Evolutionary conservation across 768 basidiomycete genomes (phyloP).

Genomic region (Xerocomellus chrysenteron): DNA sequence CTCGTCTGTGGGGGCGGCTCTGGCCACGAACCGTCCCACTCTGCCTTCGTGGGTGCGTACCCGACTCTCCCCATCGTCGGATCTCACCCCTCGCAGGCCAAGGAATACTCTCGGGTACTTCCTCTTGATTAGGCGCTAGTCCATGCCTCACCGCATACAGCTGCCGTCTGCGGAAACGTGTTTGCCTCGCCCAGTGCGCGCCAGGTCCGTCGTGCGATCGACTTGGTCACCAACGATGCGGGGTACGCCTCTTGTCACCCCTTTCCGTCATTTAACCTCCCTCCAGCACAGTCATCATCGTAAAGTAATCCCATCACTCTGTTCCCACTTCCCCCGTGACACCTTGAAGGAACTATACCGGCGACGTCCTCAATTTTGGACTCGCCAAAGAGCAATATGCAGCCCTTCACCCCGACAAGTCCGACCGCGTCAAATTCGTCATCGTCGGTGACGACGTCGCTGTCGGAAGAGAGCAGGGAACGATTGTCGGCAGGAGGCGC

Average conservation of each 20-base stretch:
- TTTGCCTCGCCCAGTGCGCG: slow-evolving; percentile 89
- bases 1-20: slow-evolving; percentile 83
- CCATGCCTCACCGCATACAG: slow-evolving; percentile 26
- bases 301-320: slow-evolving; percentile 52
- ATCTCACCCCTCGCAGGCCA: slow-evolving; percentile 43
- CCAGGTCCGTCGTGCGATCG: slow-evolving; percentile 81
- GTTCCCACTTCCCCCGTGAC: slow-evolving; percentile 6
- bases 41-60: slow-evolving; percentile 78
- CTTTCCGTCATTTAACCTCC: not conserved
- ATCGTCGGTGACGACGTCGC: slow-evolving; percentile 91
- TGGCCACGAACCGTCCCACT: slow-evolving; percentile 90
- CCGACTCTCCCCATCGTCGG: not conserved
- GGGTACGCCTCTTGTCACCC: slow-evolving; percentile 46
- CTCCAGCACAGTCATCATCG: slow-evolving; percentile 72
- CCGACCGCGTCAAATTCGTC: slow-evolving; percentile 68
- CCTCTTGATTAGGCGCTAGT: not conserved
- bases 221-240: slow-evolving; percentile 67
- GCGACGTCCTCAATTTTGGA: slow-evolving; percentile 90
- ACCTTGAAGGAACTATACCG: slow-evolving; percentile 73
- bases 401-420: slow-evolving; percentile 63
- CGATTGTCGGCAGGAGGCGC: slow-evolving; percentile 77
- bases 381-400: slow-evolving; percentile 85
- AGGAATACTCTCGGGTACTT: slow-evolving; percentile 72
- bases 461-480: slow-evolving; percentile 77
- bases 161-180: slow-evolving; percentile 83